Conservation (phyloP, 192 early-diverging fungal genomes). For the Backusella luteola region DNA sequence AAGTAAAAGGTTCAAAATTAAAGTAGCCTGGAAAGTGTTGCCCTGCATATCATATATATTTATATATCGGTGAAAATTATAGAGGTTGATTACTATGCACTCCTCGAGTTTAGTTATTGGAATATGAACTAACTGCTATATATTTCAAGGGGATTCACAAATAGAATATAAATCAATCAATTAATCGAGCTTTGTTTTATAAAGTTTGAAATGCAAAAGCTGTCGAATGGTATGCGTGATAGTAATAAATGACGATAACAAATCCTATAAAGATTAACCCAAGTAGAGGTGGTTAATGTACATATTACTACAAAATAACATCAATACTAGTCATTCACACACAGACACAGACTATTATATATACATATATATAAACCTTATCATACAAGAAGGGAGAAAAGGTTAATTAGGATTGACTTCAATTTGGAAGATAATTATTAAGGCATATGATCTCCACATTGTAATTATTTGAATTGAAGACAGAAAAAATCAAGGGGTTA, state of each 20-base stretch:
- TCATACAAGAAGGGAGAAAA: too few species aligned
- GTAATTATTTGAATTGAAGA: neutral
- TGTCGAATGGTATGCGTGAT: neutral
- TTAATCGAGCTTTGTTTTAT: neutral
- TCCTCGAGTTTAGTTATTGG: neutral
- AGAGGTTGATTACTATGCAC: neutral
- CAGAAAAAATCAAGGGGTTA: conserved; percentile 6
- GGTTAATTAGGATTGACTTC: conserved; percentile 1
- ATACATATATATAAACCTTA: neutral
- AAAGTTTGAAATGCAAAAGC: neutral
- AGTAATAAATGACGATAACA: neutral
- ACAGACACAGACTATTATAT: neutral
- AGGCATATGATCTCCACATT: neutral
- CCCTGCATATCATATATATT: neutral
- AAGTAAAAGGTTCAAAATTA: neutral
- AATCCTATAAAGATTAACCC: neutral
- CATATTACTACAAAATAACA: neutral
- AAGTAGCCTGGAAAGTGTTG: neutral
- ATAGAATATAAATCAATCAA: neutral
- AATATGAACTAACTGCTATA: neutral
- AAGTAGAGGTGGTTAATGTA: neutral
- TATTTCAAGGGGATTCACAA: neutral
- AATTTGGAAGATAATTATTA: neutral
- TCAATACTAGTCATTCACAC: neutral
- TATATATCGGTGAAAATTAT: neutral